Evolutionary conservation across 768 basidiomycete genomes (phyloP).

Genomic region (Mycena metata): DNA sequence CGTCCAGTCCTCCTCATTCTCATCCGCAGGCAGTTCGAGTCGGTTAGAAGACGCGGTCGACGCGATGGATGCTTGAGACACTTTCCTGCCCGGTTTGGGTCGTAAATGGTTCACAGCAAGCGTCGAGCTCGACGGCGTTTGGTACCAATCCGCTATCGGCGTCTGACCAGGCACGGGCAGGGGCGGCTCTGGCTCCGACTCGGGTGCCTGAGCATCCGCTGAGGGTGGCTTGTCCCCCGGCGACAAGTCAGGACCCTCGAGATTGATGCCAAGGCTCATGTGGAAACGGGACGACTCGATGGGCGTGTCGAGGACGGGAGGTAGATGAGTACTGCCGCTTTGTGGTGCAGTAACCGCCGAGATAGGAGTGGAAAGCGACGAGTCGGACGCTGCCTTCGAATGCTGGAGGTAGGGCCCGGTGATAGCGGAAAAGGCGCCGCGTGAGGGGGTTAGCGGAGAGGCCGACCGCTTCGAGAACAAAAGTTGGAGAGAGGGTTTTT

Average conservation of each 20-base stretch:
- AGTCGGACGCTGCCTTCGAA: constrained; percentile 59
- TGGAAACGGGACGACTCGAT: constrained; percentile 71
- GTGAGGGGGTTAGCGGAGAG: constrained; percentile 56
- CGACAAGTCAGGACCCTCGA: constrained; percentile 48
- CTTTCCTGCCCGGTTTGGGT: constrained; percentile 38
- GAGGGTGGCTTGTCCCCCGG: constrained; percentile 35
- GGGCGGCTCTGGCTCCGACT: constrained; percentile 34
- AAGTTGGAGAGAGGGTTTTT: constrained; percentile 78
- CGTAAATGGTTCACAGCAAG: constrained; percentile 42
- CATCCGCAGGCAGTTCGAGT: constrained; percentile 62
- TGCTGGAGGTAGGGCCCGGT: constrained; percentile 50
- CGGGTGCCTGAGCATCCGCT: constrained; percentile 23
- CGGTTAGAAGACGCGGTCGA: constrained; percentile 61
- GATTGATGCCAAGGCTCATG: constrained; percentile 52
- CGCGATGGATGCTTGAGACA: constrained; percentile 42
- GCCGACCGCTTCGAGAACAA: constrained; percentile 76
- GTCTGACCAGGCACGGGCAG: constrained; percentile 44
- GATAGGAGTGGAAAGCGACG: constrained; percentile 63
- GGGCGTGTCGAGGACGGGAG: constrained; percentile 71
- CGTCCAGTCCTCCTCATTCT: constrained; percentile 77
- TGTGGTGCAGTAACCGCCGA: constrained; percentile 74
- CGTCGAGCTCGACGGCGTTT: constrained; percentile 39
- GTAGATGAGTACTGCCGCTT: constrained; percentile 60
- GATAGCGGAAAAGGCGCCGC: constrained; percentile 46
- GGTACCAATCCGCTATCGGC: constrained; percentile 54